Evolutionary conservation across 1,284 basidiomycete species (phyloP).

Genomic region (Apiotrichum sp.): DNA sequence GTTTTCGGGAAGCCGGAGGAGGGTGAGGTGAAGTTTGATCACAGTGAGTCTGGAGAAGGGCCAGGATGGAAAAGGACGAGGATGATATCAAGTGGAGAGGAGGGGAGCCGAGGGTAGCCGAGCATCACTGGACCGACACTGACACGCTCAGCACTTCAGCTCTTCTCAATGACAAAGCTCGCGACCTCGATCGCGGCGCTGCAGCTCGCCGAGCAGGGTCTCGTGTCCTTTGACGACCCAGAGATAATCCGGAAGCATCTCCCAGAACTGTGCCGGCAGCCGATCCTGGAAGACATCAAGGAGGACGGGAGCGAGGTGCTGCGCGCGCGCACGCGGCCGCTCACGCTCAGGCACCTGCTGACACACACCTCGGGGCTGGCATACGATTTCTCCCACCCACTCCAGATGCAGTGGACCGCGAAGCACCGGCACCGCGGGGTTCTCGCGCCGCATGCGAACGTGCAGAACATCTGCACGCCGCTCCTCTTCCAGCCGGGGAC

Average conservation of each 20-base stretch:
- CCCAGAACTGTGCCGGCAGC: constrained; percentile 29
- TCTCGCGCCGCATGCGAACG: neutral
- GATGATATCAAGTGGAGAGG: no score
- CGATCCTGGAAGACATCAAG: constrained; percentile 27
- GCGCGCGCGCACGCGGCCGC: constrained; percentile 20
- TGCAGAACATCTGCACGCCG: constrained; percentile 4
- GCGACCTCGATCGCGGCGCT: constrained; percentile 18
- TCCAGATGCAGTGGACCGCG: neutral
- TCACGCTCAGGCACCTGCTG: constrained; percentile 37
- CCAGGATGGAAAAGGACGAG: neutral
- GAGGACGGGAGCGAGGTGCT: constrained; percentile 26
- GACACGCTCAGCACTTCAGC: constrained; percentile 26
- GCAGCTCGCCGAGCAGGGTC: constrained; percentile 14
- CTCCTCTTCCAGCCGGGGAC: constrained; percentile 35
- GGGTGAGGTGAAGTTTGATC: constrained; percentile 25
- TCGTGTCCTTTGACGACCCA: constrained; percentile 21
- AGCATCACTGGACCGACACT: no score
- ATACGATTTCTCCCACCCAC: constrained; percentile 5
- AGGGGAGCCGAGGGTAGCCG: no score
- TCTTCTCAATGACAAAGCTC: constrained; percentile 38
- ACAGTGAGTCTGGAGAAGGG: constrained; percentile 23
- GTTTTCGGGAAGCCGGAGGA: constrained; percentile 25
- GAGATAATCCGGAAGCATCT: constrained; percentile 20
- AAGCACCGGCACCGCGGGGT: neutral
- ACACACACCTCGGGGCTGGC: constrained; percentile 27